Evolutionary conservation across 1,284 basidiomycete genomes (phyloP), one percentile per base, ranked within the genome.

Genomic region (Filobasidium uniguttulatum): DNA sequence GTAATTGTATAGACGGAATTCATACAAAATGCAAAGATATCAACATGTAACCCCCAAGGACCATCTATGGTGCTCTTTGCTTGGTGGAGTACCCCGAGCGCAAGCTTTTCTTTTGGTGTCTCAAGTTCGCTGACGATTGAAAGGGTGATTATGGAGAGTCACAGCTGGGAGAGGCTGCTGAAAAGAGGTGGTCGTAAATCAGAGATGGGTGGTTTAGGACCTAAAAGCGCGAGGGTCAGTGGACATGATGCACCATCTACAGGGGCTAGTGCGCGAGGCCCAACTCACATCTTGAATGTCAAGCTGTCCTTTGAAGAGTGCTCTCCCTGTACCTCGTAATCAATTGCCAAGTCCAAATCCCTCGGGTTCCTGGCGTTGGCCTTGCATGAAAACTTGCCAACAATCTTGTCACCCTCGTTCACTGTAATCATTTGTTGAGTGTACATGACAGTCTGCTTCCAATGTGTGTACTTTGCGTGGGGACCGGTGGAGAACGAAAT

Each of bases 361-460:
- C 90, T 82, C 67, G 85, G 85, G 73, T 96, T 96, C 59, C 84
- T 78, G 31, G 76, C 73, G 69, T 96, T 96, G 31, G 90, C 91
- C 12, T 82, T 78, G 64, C 88, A 90, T 19, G 75, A 69, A 38
- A 96, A 70, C 31, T 59, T 70, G 29, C 90, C 91, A 20, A 67
- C 70, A 66, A 96, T 80, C 44, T 71, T 70, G 60, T 94, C 81
- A 53, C 80, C 82, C 57, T 81, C 72, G 40, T 69, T 70, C 45
- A 76, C 67, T 33, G 72, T 72, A 33, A 75, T 55, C 28, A 71
- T 88, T 23, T 80, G 75, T 30, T 85, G 84, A 29, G 90, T 91
- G 72, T 96, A 96, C 73, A 96, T 94, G 33, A 96, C 90, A 49
- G 90, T 93, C 79, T 94, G 88, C 69, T 94, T 94, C 88, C 88